A percentile compares a stretch with the other conserved stretches of the same genome.
These are phyloP conservation scores for Solanum ossicruentum DNA, from an alignment of 257 asterid genomes.

Conservation along the genomic window DNA sequence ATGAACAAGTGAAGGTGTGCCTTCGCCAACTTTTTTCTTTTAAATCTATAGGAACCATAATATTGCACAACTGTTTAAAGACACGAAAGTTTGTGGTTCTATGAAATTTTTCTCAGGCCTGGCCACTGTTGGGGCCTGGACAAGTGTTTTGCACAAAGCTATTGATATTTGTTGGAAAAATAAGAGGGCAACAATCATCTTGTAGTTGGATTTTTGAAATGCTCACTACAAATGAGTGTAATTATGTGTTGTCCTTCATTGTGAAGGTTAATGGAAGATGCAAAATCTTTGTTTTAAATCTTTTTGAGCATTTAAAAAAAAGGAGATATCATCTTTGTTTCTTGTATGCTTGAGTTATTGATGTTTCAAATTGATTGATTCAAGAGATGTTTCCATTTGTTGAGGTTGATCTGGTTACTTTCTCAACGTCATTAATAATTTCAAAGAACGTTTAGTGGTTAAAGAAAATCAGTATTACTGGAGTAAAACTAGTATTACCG, in stretches of 20 bases:
- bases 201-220: neutral
- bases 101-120: too few species aligned
- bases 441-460: neutral
- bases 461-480: neutral
- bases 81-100: neutral
- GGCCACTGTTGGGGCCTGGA: too few species aligned
- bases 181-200: neutral
- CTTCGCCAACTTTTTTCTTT: neutral
- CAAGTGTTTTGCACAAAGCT: neutral
- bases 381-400: neutral
- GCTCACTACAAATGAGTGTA: neutral
- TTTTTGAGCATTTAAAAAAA: neutral
- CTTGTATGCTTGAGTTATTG: neutral
- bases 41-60: neutral
- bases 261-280: neutral
- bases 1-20: conserved; percentile 81
- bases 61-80: neutral
- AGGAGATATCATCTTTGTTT: neutral
- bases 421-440: neutral
- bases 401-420: neutral
- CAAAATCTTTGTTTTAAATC: neutral
- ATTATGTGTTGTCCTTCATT: neutral
- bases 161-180: neutral
- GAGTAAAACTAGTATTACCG: neutral
- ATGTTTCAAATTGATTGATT: neutral